These are phyloP conservation scores for Allium fistulosum DNA, from an alignment of 106 monocot species.

Conservation along the genomic window DNA sequence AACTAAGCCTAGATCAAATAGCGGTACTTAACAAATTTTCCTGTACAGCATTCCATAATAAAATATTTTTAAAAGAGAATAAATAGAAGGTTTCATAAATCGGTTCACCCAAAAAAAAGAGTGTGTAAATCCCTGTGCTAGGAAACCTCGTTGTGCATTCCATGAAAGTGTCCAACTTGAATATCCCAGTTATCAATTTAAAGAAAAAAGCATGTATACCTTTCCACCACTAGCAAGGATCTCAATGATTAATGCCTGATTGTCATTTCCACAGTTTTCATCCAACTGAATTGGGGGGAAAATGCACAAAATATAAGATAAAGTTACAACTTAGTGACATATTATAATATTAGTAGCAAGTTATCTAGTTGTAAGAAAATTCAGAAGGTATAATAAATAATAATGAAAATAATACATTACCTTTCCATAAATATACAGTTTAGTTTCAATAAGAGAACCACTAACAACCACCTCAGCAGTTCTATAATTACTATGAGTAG, in stretches of 20 bases:
- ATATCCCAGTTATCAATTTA: neutral
- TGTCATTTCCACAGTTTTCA: slow-evolving; percentile 16
- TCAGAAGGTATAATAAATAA: neutral
- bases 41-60: too few relatives aligned
- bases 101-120: too few relatives aligned
- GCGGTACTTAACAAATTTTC: too few relatives aligned
- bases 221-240: slow-evolving; percentile 84
- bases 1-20: too few relatives aligned
- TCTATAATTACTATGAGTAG: slow-evolving; percentile 19
- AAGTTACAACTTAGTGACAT: too few relatives aligned
- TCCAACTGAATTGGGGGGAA: slow-evolving; percentile 31
- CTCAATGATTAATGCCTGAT: slow-evolving; percentile 56
- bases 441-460: slow-evolving; percentile 73
- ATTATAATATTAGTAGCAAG: too few relatives aligned
- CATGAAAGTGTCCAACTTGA: neutral
- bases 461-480: slow-evolving; percentile 70
- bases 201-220: slow-evolving; percentile 24
- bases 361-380: too few relatives aligned
- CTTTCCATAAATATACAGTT: slow-evolving; percentile 77
- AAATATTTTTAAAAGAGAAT: too few relatives aligned
- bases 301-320: too few relatives aligned
- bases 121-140: too few relatives aligned
- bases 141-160: too few relatives aligned
- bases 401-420: slow-evolving; percentile 19
- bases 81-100: too few relatives aligned